These are phyloP conservation scores for Pseudotsuga menziesii DNA, from an alignment of 75 land plant genomes.

Conservation along the genomic window DNA sequence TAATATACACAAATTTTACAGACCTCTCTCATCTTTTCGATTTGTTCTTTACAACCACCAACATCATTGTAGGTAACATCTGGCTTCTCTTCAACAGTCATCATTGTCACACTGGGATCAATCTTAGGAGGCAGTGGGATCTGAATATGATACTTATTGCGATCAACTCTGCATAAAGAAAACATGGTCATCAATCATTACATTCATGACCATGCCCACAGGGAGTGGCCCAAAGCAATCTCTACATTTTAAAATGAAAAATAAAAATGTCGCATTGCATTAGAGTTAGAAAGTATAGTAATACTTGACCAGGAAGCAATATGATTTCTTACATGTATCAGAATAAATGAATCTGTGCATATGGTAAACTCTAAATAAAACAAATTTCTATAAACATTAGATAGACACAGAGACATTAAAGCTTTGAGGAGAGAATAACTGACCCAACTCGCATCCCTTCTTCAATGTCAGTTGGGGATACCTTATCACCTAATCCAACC, in stretches of 20 bases:
- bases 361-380: too few relatives aligned
- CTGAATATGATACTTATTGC: constrained; percentile 98
- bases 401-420: too few relatives aligned
- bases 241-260: too few relatives aligned
- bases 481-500: constrained; percentile 96
- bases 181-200: too few relatives aligned
- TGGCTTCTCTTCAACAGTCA: constrained; percentile 99
- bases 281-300: too few relatives aligned
- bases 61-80: constrained; percentile 99
- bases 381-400: too few relatives aligned
- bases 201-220: too few relatives aligned
- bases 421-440: not conserved
- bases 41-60: constrained; percentile 99
- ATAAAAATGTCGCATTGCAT: too few relatives aligned
- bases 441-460: constrained; percentile 99
- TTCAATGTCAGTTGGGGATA: constrained; percentile 98
- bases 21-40: constrained; percentile 98
- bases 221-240: too few relatives aligned
- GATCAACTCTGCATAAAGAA: constrained; percentile 69
- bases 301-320: too few relatives aligned
- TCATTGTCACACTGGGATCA: constrained; percentile 99
- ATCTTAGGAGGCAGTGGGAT: constrained; percentile 98
- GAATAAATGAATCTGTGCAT: too few relatives aligned
- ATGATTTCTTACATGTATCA: too few relatives aligned
- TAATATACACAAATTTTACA: not conserved